Base-by-base conservation (phyloP, 2,329 filamentous ascomycete genomes). In the Pseudogymnoascus sp. region DNA sequence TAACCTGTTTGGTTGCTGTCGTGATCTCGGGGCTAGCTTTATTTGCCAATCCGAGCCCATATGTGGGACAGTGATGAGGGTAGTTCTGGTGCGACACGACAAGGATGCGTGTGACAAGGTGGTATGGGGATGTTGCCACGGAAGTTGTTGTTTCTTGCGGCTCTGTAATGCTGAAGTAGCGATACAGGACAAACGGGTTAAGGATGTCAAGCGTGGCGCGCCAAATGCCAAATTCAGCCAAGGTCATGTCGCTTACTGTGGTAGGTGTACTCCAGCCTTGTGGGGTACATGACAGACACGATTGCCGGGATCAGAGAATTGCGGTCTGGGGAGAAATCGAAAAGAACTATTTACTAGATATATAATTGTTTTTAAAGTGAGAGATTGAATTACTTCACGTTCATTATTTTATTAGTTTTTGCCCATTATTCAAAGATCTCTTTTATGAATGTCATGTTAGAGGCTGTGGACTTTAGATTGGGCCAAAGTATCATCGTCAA, bases 1-100 rank as follows among this genome's bases (percentile, higher is more conserved):
- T 62, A 64, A 63, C 62, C 64, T 67, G 62, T 63, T 50, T 64
- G 63, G 62, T 68, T 68, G 67, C 50, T 66, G 65, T 72, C 65
- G 69, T 71, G 67, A 68, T 64, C 66, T 67, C 66, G 65, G 66
- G 66, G 68, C 68, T 69, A 67, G 67, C 65, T 67, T 64, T 64
- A 63, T 64, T 68, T 61, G 65, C 61, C 62, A 66, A 62, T 65
- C 59, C 64, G 64, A 64, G 62, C 70, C 70, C 70, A 72, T 72
- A 64, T 69, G 68, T 66, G 38, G 23, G 57, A 64, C 53, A 44
- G 62, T 62, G 9, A 10, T 33, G 40, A 60, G 53, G 42, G 35
- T 61, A 7, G n/a, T 33, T 33, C 19, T 26, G 23, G 59, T 42
- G 59, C 35, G 26, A 61, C 59, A 61, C 59, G 26, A 38, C 50